Percentiles rank a stretch among this genome's conserved stretches.
Evolutionary conservation across 1,139 yeast genomes (phyloP).

Genomic region (Hemisphaericaspora xylanilytica): DNA sequence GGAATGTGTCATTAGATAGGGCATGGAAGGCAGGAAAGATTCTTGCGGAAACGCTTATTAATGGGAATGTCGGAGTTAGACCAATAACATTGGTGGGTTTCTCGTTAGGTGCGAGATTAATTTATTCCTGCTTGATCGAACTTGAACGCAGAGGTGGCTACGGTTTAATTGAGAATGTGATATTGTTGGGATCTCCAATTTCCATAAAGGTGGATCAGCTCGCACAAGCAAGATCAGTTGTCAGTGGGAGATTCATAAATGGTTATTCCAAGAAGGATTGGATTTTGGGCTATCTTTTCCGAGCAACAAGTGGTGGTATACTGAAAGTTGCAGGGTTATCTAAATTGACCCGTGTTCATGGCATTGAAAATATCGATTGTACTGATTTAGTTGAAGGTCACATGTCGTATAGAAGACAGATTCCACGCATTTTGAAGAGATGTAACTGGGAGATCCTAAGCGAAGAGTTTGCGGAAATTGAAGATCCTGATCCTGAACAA

Average conservation of each 20-base stretch:
- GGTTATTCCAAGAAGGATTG: slow-evolving; percentile 94
- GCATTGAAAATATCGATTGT: slow-evolving; percentile 82
- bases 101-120: slow-evolving; percentile 89
- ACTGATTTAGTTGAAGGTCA: slow-evolving; percentile 90
- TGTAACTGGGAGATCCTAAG: slow-evolving; percentile 80
- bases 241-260: slow-evolving; percentile 85
- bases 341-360: slow-evolving; percentile 60
- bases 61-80: slow-evolving; percentile 86
- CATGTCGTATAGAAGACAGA: slow-evolving; percentile 92
- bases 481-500: slow-evolving; percentile 91
- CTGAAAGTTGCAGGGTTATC: slow-evolving; percentile 89
- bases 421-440: slow-evolving; percentile 71
- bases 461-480: slow-evolving; percentile 94
- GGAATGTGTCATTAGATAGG: slow-evolving; percentile 95
- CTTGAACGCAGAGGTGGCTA: slow-evolving; percentile 82
- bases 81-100: slow-evolving; percentile 94
- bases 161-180: slow-evolving; percentile 88
- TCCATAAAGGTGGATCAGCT: slow-evolving; percentile 78
- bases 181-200: slow-evolving; percentile 84
- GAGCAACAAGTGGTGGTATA: slow-evolving; percentile 95
- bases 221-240: slow-evolving; percentile 78
- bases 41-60: slow-evolving; percentile 83
- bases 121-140: slow-evolving; percentile 85
- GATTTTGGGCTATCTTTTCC: slow-evolving; percentile 90
- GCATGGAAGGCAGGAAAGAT: slow-evolving; percentile 97